Base-by-base conservation (phyloP, 148 eudicot species). In the Hydrangea macrophylla region DNA sequence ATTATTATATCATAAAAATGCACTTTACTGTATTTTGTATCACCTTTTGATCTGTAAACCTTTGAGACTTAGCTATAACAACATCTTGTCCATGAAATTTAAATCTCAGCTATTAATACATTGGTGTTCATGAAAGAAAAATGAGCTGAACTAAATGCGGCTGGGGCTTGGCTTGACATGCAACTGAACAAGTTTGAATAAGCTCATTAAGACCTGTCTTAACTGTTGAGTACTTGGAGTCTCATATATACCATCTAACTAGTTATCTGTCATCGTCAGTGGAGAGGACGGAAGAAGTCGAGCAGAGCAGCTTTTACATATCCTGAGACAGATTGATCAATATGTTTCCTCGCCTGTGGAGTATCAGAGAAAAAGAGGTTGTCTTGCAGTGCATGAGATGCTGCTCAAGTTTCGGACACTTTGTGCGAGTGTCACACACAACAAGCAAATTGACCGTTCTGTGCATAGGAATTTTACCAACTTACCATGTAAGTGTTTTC, bases 231-330 rank as follows among this genome's bases (percentile, higher is more conserved):
- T n/a, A n/a, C n/a, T n/a, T n/a, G 39, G 18, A 25, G 55, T 24
- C 9, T 26, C 54, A 37, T 31, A 5, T 64, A 65, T 37, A 37
- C 33, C 44, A 33, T 68, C 22, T 78, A 57, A 72, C 68, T 30
- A 28, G n/a, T 27, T 39, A 57, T 72, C 27, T 70, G 62, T 74
- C 13, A 59, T 80, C n/a, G 73, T 65, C 72, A 94, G 99, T 80
- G 99, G 99, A 45, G 99, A 94, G 74, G 99, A 94, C 78, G 99
- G 99, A 73, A 86, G 90, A 85, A 94, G 90, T 72, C 92, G 90
- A 35, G 86, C 99, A 63, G 99, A 94, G 72, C 99, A 90, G 75
- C 86, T 94, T 60, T 69, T 91, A 78, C 87, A 86, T 76, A 91
- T 94, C 62, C 76, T 88, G 82, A 87, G 90, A 75, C 96, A 88